Evolutionary conservation across 306 rosid genomes (phyloP).

Genomic region (Clitoria ternatea): DNA sequence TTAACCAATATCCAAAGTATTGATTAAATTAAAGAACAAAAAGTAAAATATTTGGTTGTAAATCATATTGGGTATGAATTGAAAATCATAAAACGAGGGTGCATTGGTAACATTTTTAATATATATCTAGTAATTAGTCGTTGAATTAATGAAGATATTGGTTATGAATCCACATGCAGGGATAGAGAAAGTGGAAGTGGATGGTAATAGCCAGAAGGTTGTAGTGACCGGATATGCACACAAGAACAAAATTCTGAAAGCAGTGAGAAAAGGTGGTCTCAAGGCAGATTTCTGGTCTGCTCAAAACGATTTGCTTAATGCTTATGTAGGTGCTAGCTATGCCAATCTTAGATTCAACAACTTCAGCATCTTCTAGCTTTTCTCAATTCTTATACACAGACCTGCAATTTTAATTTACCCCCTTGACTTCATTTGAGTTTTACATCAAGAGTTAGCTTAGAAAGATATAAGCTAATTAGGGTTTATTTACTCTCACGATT

Average conservation of each 20-base stretch:
- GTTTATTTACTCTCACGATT: not conserved
- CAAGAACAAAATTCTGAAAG: constrained; percentile 59
- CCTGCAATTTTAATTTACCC: not conserved
- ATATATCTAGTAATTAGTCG: not conserved
- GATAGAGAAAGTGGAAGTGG: constrained; percentile 71
- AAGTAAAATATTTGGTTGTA: too few relatives aligned
- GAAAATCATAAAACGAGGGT: too few relatives aligned
- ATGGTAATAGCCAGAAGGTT: constrained; percentile 52
- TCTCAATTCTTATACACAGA: not conserved
- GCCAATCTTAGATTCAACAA: constrained; percentile 33
- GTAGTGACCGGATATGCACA: constrained; percentile 50
- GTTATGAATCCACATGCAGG: constrained; percentile 29
- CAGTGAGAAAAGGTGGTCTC: constrained; percentile 56
- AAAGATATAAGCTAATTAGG: not conserved
- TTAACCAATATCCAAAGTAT: too few relatives aligned
- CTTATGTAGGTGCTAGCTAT: constrained; percentile 36
- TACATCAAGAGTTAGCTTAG: not conserved
- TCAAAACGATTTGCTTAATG: constrained; percentile 54
- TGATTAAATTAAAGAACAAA: too few relatives aligned
- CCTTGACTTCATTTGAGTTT: not conserved
- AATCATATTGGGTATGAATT: too few relatives aligned
- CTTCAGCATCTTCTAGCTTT: constrained; percentile 43
- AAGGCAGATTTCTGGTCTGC: constrained; percentile 69
- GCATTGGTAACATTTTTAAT: too few relatives aligned
- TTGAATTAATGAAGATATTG: not conserved